Conservation (phyloP, 306 rosid species). For the Casuarina cunninghamiana region DNA sequence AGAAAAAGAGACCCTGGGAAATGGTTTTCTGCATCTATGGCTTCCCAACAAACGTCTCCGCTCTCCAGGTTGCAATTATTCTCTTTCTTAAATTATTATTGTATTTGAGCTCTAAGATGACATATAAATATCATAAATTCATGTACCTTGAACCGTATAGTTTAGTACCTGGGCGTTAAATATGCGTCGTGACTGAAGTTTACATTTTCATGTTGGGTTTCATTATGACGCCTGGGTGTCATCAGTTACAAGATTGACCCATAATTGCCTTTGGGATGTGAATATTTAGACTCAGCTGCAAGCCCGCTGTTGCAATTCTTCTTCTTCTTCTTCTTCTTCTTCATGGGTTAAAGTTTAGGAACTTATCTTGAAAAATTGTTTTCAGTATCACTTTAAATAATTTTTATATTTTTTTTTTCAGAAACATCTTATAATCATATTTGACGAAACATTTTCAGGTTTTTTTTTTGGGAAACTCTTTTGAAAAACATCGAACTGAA, state of each 20-base stretch:
- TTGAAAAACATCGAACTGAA: no score
- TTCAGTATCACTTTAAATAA: no score
- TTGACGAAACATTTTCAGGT: no score
- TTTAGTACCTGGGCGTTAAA: no score
- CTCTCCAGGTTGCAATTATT: conserved; percentile 71
- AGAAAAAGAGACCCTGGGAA: conserved; percentile 89
- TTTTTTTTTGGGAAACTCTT: no score
- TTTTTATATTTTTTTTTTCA: no score
- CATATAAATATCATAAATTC: no score
- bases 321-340: neutral
- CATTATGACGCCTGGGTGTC: neutral
- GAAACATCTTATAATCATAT: no score
- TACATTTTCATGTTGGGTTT: neutral
- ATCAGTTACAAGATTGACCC: neutral
- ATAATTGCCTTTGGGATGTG: neutral
- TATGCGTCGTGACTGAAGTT: no score
- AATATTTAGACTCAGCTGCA: neutral
- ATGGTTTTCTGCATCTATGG: conserved; percentile 94
- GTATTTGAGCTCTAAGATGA: no score
- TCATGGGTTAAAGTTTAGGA: neutral
- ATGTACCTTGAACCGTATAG: no score
- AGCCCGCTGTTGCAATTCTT: neutral
- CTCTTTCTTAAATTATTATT: neutral
- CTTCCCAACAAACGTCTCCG: conserved; percentile 84
- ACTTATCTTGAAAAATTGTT: neutral